phyloP scores from a whole-genome alignment of 805 yeast species.

The Metschnikowia matae region DNA sequence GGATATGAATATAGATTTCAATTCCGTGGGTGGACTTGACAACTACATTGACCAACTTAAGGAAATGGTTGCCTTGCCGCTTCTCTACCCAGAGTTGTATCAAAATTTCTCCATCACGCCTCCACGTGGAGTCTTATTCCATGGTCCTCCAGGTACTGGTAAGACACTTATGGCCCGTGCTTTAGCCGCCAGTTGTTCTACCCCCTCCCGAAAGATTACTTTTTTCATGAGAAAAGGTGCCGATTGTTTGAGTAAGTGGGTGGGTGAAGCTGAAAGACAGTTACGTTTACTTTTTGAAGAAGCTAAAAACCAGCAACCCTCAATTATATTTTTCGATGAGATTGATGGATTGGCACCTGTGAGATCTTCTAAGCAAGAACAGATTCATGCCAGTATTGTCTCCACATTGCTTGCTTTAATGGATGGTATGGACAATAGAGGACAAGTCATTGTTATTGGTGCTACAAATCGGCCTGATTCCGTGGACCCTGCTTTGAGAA shows the following conservation, averaged over 20 bases:
- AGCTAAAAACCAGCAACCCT: conserved; percentile 92
- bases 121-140: conserved; percentile 94
- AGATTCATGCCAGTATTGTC: conserved; percentile 95
- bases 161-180: conserved; percentile 98
- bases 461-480: conserved; percentile 98
- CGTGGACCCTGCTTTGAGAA: conserved; percentile 93
- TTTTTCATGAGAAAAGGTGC: conserved; percentile 99
- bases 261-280: conserved; percentile 97
- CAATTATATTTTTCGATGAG: conserved; percentile 95
- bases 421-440: conserved; percentile 99
- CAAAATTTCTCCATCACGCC: conserved; percentile 89
- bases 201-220: conserved; percentile 80
- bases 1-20: conserved; percentile 78
- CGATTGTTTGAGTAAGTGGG: conserved; percentile 96
- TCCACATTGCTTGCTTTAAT: conserved; percentile 90
- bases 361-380: conserved; percentile 95
- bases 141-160: conserved; percentile 99
- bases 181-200: conserved; percentile 88
- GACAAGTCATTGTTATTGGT: conserved; percentile 96
- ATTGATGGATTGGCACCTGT: conserved; percentile 98
- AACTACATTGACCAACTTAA: conserved; percentile 87
- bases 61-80: conserved; percentile 94
- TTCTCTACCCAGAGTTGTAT: conserved; percentile 90
- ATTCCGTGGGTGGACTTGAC: conserved; percentile 87
- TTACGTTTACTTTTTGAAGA: conserved; percentile 87